Conservation (phyloP, 768 basidiomycete genomes). For the Pisolithus orientalis region DNA sequence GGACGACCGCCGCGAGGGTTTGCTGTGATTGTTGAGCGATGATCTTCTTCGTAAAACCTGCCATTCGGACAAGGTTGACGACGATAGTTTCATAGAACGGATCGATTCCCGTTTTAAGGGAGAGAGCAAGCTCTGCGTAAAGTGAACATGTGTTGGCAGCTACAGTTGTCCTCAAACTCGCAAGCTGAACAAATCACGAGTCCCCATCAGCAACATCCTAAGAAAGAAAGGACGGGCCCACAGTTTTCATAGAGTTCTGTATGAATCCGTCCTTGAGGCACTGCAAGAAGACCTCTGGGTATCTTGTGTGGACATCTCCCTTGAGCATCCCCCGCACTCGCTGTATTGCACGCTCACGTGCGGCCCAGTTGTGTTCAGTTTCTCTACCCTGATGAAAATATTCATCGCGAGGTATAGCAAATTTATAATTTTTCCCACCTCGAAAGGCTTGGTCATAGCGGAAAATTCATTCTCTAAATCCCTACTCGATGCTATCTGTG, state of each 20-base stretch:
- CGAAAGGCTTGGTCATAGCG: conserved; percentile 73
- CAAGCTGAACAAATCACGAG: conserved; percentile 44
- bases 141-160: conserved; percentile 71
- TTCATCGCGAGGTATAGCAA: conserved; percentile 1
- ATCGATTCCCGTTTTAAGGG: conserved; percentile 67
- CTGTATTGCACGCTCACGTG: conserved; percentile 69
- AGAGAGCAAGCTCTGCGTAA: conserved; percentile 64
- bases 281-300: conserved; percentile 65
- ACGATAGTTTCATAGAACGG: conserved; percentile 73
- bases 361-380: conserved; percentile 92
- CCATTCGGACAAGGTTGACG: conserved; percentile 77
- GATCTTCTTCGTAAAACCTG: conserved; percentile 89
- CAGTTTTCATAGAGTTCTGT: conserved; percentile 80
- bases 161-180: conserved; percentile 88
- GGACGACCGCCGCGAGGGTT: conserved; percentile 60
- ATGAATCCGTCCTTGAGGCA: conserved; percentile 74
- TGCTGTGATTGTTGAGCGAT: conserved; percentile 81
- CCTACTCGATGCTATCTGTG: conserved; percentile 72
- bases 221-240: conserved; percentile 32
- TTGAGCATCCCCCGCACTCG: conserved; percentile 86
- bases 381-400: conserved; percentile 73
- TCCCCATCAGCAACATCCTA: not conserved
- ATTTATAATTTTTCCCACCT: conserved; percentile 39
- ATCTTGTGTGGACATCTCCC: conserved; percentile 74
- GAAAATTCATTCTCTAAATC: conserved; percentile 87